Evolutionary conservation across 1,284 basidiomycete species (phyloP), one percentile per base, ranked within the genome.

Genomic region (Trichosporon sp.): DNA sequence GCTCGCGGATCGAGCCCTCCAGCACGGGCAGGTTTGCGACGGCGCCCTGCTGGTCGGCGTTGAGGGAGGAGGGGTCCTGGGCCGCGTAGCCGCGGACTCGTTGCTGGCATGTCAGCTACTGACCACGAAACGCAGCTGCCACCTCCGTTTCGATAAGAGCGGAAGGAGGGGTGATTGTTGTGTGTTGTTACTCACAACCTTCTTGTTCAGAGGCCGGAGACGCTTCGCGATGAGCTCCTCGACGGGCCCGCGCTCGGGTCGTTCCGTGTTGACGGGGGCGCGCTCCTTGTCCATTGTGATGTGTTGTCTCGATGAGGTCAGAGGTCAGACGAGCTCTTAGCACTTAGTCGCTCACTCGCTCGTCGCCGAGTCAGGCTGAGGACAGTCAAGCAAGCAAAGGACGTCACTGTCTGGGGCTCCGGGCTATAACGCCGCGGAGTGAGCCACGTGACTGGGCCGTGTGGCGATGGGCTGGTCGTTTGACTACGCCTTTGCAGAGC

Each of bases 11-110:
- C 31, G 90, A 86, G 4, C 89, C 91, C 78, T 94, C 92, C 48
- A 94, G 86, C 10, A 86, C 85, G 4, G 93, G 88, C 54, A 95
- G 87, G 26, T 88, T 89, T 73, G 88, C 90, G 67, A 94, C 78
- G 0, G 87, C 87, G 38, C 89, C 88, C 75, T 87, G 90, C 84
- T 95, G 93, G 82, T 95, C 93, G 32, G 92, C 91, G 76, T 95
- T 92, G 68, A 95, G 87, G 75, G 90, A 90, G 64, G 89, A 89
- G 1, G 86, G 80, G n/a, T 89, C 88, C 37, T 88, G 90, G 10
- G 87, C 79, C 38, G 89, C 88, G 81, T 94, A 94, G 12, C 85
- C 83, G 66, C 89, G 86, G 85, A 92, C 89, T 72, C 93, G 89
- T 75, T 87, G 86, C 93, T 94, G 78, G 26, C 43, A 11, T 14